phyloP scores from a whole-genome alignment of 345 rosid genomes.

The Brassica carinata region DNA sequence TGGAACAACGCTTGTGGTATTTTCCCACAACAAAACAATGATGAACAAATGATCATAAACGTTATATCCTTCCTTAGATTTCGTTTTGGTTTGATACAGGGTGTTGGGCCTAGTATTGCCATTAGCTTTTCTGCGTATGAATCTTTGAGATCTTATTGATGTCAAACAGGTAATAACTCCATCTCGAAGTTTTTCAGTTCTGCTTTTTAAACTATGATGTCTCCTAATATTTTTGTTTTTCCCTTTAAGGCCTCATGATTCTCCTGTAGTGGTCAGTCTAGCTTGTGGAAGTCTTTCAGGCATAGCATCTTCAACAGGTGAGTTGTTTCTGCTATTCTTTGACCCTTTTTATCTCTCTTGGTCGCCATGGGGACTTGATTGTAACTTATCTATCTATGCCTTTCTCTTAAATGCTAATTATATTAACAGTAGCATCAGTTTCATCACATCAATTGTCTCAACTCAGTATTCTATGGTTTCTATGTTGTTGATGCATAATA shows the following conservation, averaged over 20 bases:
- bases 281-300: conserved; percentile 98
- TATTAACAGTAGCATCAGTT: conserved; percentile 1
- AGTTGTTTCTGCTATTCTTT: conserved; percentile 34
- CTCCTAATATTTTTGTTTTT: conserved; percentile 1
- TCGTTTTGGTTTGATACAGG: conserved; percentile 43
- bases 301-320: conserved; percentile 96
- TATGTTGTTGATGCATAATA: conserved; percentile 69
- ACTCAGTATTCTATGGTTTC: conserved; percentile 42
- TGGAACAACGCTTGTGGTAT: conserved; percentile 85
- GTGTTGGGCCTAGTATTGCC: conserved; percentile 93
- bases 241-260: conserved; percentile 71
- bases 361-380: conserved; percentile 1
- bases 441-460: not conserved
- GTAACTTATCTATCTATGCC: not conserved
- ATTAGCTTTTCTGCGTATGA: conserved; percentile 90
- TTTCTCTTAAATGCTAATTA: not conserved
- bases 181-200: not conserved
- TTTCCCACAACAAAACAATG: not conserved
- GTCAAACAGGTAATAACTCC: conserved; percentile 57
- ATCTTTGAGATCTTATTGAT: conserved; percentile 76
- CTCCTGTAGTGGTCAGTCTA: conserved; percentile 66
- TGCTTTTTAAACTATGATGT: not conserved
- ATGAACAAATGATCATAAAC: not conserved
- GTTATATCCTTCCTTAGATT: not conserved
- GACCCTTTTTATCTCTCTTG: not conserved